These are phyloP conservation scores for Ochromonadaceae sp. DNA, from an alignment of 352 stramenopile species.

Conservation along the genomic window DNA sequence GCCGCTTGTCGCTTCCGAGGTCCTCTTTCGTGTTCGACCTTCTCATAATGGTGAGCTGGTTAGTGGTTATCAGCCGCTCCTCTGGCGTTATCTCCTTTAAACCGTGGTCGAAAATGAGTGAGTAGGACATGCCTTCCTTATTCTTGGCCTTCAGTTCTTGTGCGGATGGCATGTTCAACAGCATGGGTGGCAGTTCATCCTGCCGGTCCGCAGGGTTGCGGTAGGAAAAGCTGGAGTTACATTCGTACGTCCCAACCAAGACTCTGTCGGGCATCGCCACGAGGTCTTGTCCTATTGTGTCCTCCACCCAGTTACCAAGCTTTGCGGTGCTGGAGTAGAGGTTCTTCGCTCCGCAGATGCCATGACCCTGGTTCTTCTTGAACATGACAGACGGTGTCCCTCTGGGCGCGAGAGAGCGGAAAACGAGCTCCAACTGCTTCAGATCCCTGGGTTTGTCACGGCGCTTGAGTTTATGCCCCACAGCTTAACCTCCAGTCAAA, in stretches of 20 bases:
- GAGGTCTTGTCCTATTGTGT: background rate
- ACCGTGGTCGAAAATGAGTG: constrained; percentile 1
- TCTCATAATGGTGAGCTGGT: background rate
- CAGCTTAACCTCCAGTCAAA: too few relatives aligned
- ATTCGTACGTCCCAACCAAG: too few relatives aligned
- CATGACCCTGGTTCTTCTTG: constrained; percentile 10
- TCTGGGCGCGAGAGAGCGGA: too few relatives aligned
- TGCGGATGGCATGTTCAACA: background rate
- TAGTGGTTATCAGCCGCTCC: background rate
- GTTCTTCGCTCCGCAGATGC: constrained; percentile 10
- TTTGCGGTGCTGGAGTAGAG: background rate
- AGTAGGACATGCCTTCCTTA: constrained; percentile 12
- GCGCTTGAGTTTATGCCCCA: too few relatives aligned
- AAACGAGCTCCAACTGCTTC: too few relatives aligned
- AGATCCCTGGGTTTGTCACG: too few relatives aligned
- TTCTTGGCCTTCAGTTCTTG: constrained; percentile 15
- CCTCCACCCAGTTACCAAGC: constrained; percentile 11
- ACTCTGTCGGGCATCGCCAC: background rate
- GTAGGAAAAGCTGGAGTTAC: background rate
- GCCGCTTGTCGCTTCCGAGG: background rate
- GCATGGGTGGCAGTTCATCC: constrained; percentile 1
- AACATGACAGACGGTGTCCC: too few relatives aligned
- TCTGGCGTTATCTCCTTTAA: background rate
- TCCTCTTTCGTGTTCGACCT: background rate
- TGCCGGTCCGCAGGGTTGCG: background rate